Base-by-base conservation (phyloP, 2,329 filamentous ascomycete species). In the Colletotrichum sp. region DNA sequence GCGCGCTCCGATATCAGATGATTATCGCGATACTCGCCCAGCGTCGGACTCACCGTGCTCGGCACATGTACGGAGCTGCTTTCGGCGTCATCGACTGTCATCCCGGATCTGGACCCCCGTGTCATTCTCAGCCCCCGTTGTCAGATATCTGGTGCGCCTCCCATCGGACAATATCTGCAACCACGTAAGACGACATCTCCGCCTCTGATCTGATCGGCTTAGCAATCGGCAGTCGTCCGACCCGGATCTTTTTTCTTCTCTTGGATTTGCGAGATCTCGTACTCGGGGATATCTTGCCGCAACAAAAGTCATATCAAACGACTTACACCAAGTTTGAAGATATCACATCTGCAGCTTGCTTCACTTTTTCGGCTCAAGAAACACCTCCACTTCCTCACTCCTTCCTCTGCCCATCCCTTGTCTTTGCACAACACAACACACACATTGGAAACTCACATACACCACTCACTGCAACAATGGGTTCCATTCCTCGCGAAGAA, bases 401-500 rank as follows among this genome's bases (percentile, higher is more conserved):
- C n/a, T n/a, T 59, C 34, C 62, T 21, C 3, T 55, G 10, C 52
- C 12, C 5, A 30, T 38, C 24, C 18, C 30, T 52, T 52, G n/a
- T 21, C n/a, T 52, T 52, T 52, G 58, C 28, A 36, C 58, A 32
- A 30, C 26, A 34, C 58, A 36, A 26, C 48, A 59, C 43, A 28
- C 43, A 18, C 32, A 38, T 30, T 13, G 34, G 13, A 16, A 24
- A 3, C 12, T 34, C 30, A 6, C 67, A 21, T 61, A 28, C 59
- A 8, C 21, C 13, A 38, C 30, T 30, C 18, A 26, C 30, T 38
- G 14, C 24, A 30, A 62, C 30, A 55, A 76, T 76, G 75, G 75
- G 72, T 32, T 76, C 72, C n/a, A 68, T 76, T 55, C 69, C 72
- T 62, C 72, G 63, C 34, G 62, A 69, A 24, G 62, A 69, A 24